Evolutionary conservation across 1,139 yeast genomes (phyloP).

Genomic region (Candida frijolesensis): DNA sequence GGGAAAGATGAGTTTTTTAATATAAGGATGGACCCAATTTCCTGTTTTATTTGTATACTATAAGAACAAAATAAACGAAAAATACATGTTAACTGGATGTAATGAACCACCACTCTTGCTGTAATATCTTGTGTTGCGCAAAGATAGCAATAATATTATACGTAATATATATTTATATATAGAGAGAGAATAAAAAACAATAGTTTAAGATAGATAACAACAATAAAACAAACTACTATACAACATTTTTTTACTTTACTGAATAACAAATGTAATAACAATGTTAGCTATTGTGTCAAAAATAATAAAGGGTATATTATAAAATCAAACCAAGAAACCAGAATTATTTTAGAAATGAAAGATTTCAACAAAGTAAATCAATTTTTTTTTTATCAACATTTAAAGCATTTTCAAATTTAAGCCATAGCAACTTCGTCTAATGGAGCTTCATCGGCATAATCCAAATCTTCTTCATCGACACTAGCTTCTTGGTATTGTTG

Average conservation of each 20-base stretch:
- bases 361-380: constrained; percentile 2
- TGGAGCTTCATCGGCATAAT: constrained; percentile 65
- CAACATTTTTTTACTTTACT: constrained; percentile 2
- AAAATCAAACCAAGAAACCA: constrained; percentile 4
- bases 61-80: background rate
- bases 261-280: background rate
- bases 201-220: constrained; percentile 7
- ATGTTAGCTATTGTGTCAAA: constrained; percentile 4
- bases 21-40: background rate
- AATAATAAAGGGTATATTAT: constrained; percentile 6
- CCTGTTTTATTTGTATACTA: background rate
- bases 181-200: constrained; percentile 5
- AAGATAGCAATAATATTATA: constrained; percentile 2
- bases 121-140: no score
- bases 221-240: constrained; percentile 6
- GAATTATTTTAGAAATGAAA: constrained; percentile 5
- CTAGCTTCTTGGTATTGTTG: constrained; percentile 91
- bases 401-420: constrained; percentile 19
- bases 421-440: constrained; percentile 54
- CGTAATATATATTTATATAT: background rate
- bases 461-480: constrained; percentile 71
- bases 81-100: background rate
- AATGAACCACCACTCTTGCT: background rate
- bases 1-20: background rate
- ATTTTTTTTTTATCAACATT: background rate